A percentile compares a stretch with the other conserved stretches of the same genome.
Evolutionary conservation across 768 basidiomycete genomes (phyloP).

Genomic region (Lactifluus volemus): DNA sequence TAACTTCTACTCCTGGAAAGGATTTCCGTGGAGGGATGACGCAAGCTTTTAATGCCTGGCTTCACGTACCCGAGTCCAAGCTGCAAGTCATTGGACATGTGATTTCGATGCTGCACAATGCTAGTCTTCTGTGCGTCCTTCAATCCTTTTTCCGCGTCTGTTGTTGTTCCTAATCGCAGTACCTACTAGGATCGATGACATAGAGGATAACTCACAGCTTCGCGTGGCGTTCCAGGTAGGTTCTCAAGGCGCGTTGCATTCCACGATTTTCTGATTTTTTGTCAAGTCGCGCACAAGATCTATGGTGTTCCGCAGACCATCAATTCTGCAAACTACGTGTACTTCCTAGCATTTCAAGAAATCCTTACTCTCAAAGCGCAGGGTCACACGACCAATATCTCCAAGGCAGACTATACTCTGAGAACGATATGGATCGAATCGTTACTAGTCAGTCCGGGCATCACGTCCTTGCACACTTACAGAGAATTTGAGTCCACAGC

Average conservation of each 20-base stretch:
- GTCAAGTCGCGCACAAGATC: constrained; percentile 82
- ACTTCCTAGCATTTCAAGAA: constrained; percentile 88
- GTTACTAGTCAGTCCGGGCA: constrained; percentile 56
- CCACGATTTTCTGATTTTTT: not conserved
- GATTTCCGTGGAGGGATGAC: constrained; percentile 85
- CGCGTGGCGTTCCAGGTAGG: constrained; percentile 78
- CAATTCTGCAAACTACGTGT: constrained; percentile 95
- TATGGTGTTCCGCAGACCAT: constrained; percentile 96
- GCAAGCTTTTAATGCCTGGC: constrained; percentile 90
- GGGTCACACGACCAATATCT: not conserved
- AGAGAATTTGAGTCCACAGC: constrained; percentile 14
- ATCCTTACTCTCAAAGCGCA: constrained; percentile 48
- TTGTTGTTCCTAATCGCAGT: not conserved
- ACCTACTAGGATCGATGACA: constrained; percentile 73
- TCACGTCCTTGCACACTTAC: not conserved
- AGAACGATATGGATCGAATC: constrained; percentile 51
- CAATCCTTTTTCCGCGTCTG: not conserved
- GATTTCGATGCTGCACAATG: constrained; percentile 91
- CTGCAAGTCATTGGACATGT: constrained; percentile 68
- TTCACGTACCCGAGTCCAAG: constrained; percentile 67
- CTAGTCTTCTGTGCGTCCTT: constrained; percentile 72
- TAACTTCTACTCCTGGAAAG: constrained; percentile 80
- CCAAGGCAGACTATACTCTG: constrained; percentile 23
- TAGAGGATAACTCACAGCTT: constrained; percentile 85
- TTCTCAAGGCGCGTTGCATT: not conserved